Percentiles rank a stretch among this genome's conserved stretches.
These are phyloP conservation scores for Linanthus parryae DNA, from an alignment of 148 eudicot genomes.

Conservation along the genomic window DNA sequence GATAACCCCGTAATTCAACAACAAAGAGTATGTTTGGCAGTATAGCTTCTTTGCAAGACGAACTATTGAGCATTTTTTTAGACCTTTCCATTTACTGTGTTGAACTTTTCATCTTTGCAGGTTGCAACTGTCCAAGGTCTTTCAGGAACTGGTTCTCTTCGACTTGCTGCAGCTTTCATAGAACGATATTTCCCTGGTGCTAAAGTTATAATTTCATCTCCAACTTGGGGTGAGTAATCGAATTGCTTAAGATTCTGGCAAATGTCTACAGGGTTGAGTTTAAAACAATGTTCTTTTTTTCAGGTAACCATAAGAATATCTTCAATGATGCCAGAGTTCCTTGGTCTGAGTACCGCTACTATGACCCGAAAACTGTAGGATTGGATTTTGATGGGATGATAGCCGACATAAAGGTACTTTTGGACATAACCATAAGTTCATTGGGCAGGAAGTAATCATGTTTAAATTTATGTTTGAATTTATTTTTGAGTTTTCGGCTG, in stretches of 20 bases:
- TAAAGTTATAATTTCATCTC: constrained; percentile 84
- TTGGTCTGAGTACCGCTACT: constrained; percentile 94
- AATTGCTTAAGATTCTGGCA: constrained; percentile 7
- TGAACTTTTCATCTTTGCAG: constrained; percentile 22
- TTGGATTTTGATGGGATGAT: constrained; percentile 97
- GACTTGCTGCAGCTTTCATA: constrained; percentile 91
- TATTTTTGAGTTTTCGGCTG: too few species aligned
- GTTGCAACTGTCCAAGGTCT: constrained; percentile 96
- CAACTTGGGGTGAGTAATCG: constrained; percentile 77
- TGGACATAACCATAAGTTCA: too few species aligned
- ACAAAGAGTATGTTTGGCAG: constrained; percentile 51
- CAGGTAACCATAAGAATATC: constrained; percentile 96
- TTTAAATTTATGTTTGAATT: too few species aligned
- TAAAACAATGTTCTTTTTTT: constrained; percentile 6
- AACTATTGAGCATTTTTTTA: neutral
- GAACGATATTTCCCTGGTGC: constrained; percentile 92
- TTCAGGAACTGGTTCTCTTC: constrained; percentile 98
- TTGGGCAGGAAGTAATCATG: too few species aligned
- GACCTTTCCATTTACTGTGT: neutral
- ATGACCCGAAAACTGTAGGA: constrained; percentile 93
- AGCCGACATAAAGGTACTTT: constrained; percentile 75
- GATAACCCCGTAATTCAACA: constrained; percentile 66
- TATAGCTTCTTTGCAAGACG: neutral
- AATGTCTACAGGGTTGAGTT: constrained; percentile 4
- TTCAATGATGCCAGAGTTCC: constrained; percentile 96